Evolutionary conservation across 768 basidiomycete species (phyloP), one percentile per base, ranked within the genome.

Genomic region (Lentinula lateritia): DNA sequence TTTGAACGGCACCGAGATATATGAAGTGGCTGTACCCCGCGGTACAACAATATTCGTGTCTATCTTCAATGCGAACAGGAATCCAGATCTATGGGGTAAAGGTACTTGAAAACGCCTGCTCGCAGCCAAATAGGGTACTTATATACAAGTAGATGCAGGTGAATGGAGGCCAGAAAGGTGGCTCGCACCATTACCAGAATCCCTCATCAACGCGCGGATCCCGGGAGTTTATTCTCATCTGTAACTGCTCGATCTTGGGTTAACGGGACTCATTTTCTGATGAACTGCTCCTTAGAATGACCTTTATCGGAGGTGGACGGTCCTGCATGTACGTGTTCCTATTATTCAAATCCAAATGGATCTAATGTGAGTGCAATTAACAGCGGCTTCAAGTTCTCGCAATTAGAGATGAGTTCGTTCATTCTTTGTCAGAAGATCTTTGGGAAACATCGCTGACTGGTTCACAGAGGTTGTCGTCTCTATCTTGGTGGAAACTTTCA

Each of bases 151-250:
- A 9, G 80, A 82, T 63, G 75, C 77, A 0, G 45, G 66, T 28
- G 76, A 80, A 62, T 80, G 77, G 75, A 80, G 76, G 57, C 80
- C 79, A 2, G 78, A 80, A 57, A 68, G 79, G 10, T 81, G 80
- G 79, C 66, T 80, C 2, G 61, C 62, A 4, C 68, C 71, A 0
- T 65, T 78, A 6, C 78, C 76, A 1, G 65, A 71, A 9, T 62
- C 64, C n/a, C 70, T 78, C 9, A 62, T 50, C 2, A 67, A 73
- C 18, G 74, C 76, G 2, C 69, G 66, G 32, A 65, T 75, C 20
- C 73, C 76, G 23, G 74, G 74, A 5, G 64, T 76, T 6, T 76
- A 76, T 58, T 70, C 76, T 4, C 67, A 73, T 58, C 42, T 74
- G 76, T 76, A 58, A 56, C 73, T 64, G 10, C 39, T 59, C 45